Evolutionary conservation across 2,329 filamentous ascomycete genomes (phyloP), one percentile per base, ranked within the genome.

Genomic region (Pezicula rhizophila): DNA sequence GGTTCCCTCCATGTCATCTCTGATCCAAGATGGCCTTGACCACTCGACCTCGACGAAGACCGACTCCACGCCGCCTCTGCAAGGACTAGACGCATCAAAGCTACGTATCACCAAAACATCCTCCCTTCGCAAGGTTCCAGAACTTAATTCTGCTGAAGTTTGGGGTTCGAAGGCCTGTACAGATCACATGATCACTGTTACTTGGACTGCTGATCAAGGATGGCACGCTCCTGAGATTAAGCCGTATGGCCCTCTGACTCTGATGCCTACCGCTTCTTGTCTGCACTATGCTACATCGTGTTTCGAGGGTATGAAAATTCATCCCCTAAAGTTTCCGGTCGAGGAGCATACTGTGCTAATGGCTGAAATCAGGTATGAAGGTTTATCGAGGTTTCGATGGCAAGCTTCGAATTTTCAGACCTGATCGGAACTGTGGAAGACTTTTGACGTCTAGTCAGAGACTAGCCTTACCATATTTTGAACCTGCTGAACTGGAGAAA

Each of bases 271-370:
- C 5, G 87, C 89, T 12, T 87, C 83, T 2, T 83, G 84, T 54
- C 77, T 95, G 50, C 89, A 95, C 75, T 95, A 95, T 69, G 88
- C 88, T 8, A 92, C 88, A 45, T 85, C 90, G 69, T 93, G 89
- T 68, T 93, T 93, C 71, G 89, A 93, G 69, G 88, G 89, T n/a
- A 70, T 79, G 60, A 40, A 23, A 40, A 23, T 23, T 1, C 5
- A 8, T 20, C 14, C 15, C 23, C 20, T 8, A 31, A 11, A 31
- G 8, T 31, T 31, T 31, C 28, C 28, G 8, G 28, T 12, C 28
- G 7, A 31, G 28, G 8, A 11, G 12, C 12, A 4, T 40, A 40
- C 17, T 12, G 11, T 40, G 23, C 17, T 18, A 54, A 54, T 12
- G 57, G 52, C 1, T 52, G 54, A 37, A 57, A 54, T 41, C 57